Percentiles rank a stretch among this genome's conserved stretches.
Evolutionary conservation across 768 basidiomycete genomes (phyloP).

Genomic region (Fistulinella prunicolor): DNA sequence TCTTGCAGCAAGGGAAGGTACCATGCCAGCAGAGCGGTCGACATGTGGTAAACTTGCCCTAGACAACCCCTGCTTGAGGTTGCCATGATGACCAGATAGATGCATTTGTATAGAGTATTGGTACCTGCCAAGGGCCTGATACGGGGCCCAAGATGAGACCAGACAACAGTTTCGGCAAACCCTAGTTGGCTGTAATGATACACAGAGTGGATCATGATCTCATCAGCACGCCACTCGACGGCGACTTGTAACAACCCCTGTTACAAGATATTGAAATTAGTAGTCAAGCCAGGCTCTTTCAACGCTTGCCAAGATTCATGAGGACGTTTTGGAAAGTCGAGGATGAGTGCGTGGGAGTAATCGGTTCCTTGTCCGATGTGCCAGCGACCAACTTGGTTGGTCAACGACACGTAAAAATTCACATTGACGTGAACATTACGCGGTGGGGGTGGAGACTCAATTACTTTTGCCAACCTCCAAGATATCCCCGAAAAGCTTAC

Average conservation of each 20-base stretch:
- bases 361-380: no score
- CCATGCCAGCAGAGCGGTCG: no score
- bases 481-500: not conserved
- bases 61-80: not conserved
- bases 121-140: not conserved
- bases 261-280: not conserved
- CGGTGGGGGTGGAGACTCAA: slow-evolving; percentile 11
- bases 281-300: not conserved
- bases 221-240: not conserved
- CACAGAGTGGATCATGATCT: slow-evolving; percentile 9
- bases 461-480: not conserved
- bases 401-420: slow-evolving; percentile 7
- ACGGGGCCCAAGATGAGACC: not conserved
- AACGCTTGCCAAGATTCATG: not conserved
- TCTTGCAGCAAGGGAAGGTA: no score
- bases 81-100: not conserved
- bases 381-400: no score
- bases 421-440: not conserved
- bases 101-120: not conserved
- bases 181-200: not conserved
- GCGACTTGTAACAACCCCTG: not conserved
- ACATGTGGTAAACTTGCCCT: slow-evolving; percentile 1
- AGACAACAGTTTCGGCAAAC: not conserved
- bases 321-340: no score
- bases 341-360: no score